phyloP scores from a whole-genome alignment of 2,329 filamentous ascomycete species.

The Talaromyces verruculosus region DNA sequence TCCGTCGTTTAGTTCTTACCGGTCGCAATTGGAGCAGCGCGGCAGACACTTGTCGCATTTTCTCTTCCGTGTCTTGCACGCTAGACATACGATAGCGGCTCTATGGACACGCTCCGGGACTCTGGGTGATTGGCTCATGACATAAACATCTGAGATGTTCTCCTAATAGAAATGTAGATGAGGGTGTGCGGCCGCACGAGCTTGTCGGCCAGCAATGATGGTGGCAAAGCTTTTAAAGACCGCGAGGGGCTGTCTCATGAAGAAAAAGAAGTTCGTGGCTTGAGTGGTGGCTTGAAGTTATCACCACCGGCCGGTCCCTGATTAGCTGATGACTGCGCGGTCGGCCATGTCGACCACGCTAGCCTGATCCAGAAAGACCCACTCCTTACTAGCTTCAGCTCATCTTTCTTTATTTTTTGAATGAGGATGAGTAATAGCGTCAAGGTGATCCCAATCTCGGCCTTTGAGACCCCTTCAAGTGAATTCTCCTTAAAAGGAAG shows the following conservation, averaged over 20 bases:
- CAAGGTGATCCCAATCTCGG: not conserved
- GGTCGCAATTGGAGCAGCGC: slow-evolving; percentile 8
- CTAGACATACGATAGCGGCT: slow-evolving; percentile 2
- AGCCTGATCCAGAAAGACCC: not conserved
- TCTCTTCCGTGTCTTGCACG: slow-evolving; percentile 4
- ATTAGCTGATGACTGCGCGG: not conserved
- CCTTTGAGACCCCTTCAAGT: not conserved
- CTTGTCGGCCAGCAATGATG: not conserved
- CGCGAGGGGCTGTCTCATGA: not conserved
- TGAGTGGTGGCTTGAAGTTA: not conserved
- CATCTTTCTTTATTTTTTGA: not conserved
- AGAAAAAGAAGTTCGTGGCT: not conserved
- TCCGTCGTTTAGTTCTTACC: not conserved
- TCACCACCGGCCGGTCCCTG: not conserved
- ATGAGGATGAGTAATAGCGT: not conserved
- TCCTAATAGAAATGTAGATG: not conserved
- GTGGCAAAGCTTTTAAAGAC: not conserved
- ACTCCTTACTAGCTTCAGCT: not conserved
- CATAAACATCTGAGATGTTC: not conserved
- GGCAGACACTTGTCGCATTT: slow-evolving; percentile 11
- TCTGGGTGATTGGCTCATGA: not conserved
- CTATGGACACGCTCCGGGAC: not conserved
- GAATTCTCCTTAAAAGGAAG: not conserved
- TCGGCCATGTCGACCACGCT: not conserved
- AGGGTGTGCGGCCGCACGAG: not conserved